Percentiles rank a stretch among this genome's conserved stretches.
Evolutionary conservation across 179 eudicot species (phyloP).

Genomic region (Carnegiea gigantea): DNA sequence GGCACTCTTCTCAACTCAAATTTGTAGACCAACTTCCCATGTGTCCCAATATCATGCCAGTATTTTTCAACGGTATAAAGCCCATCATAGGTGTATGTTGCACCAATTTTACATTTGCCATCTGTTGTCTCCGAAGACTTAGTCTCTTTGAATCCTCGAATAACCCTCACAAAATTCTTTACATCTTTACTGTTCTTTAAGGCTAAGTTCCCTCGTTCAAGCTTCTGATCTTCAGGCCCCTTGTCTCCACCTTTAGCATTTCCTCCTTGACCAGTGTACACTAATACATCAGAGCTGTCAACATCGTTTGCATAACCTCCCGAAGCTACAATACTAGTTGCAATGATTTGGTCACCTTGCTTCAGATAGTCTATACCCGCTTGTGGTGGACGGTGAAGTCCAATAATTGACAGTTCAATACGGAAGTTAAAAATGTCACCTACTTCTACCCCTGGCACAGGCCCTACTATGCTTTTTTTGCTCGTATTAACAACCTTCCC

Average conservation of each 20-base stretch:
- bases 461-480: conserved; percentile 39
- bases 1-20: conserved; percentile 66
- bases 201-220: conserved; percentile 81
- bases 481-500: conserved; percentile 49
- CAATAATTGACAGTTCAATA: conserved; percentile 72
- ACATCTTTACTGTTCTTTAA: conserved; percentile 58
- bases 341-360: conserved; percentile 36
- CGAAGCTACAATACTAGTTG: conserved; percentile 79
- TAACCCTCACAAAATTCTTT: conserved; percentile 65
- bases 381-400: conserved; percentile 67
- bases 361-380: conserved; percentile 70
- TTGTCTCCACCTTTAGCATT: conserved; percentile 39
- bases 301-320: conserved; percentile 69
- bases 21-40: conserved; percentile 68
- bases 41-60: conserved; percentile 48
- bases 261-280: conserved; percentile 87
- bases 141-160: conserved; percentile 65
- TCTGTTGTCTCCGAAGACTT: conserved; percentile 42
- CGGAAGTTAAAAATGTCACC: conserved; percentile 79
- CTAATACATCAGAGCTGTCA: conserved; percentile 60
- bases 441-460: conserved; percentile 86
- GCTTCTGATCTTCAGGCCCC: conserved; percentile 76
- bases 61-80: conserved; percentile 56
- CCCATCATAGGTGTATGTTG: conserved; percentile 78
- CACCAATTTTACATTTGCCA: conserved; percentile 39